Evolutionary conservation across 2,329 filamentous ascomycete genomes (phyloP).

Genomic region (Phaeosphaeriaceae sp.): DNA sequence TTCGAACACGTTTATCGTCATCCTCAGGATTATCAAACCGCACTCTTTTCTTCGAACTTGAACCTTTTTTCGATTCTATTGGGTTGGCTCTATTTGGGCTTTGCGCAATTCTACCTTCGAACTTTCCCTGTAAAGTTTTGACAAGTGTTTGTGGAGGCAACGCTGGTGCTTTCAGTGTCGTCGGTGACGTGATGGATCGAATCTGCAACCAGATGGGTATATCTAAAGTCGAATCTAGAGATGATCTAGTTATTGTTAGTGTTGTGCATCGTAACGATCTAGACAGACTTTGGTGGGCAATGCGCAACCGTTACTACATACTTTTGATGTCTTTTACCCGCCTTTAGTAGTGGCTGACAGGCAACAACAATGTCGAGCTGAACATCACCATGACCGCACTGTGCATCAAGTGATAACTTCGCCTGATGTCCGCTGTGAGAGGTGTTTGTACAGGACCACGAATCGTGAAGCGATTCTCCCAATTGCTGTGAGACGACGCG

Average conservation of each 20-base stretch:
- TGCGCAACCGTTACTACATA: neutral
- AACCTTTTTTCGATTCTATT: neutral
- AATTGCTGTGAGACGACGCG: slow-evolving; percentile 8
- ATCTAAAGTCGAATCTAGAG: neutral
- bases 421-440: slow-evolving; percentile 20
- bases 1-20: neutral
- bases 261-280: neutral
- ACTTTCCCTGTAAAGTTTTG: neutral
- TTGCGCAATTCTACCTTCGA: neutral
- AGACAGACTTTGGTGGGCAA: too few species aligned
- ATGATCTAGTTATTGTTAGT: neutral
- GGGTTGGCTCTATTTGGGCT: neutral
- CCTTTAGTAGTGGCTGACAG: slow-evolving; percentile 11
- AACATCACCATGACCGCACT: slow-evolving; percentile 4
- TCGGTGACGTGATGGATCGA: slow-evolving; percentile 8
- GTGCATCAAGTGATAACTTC: slow-evolving; percentile 14
- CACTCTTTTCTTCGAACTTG: slow-evolving; percentile 1
- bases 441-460: slow-evolving; percentile 20
- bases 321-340: neutral
- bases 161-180: neutral
- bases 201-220: slow-evolving; percentile 18
- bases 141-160: neutral
- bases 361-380: slow-evolving; percentile 19
- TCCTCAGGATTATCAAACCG: neutral
- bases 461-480: slow-evolving; percentile 1